Percentiles rank a stretch among this genome's conserved stretches.
Evolutionary conservation across 306 rosid species (phyloP).

Genomic region (Oemleria cerasiformis): DNA sequence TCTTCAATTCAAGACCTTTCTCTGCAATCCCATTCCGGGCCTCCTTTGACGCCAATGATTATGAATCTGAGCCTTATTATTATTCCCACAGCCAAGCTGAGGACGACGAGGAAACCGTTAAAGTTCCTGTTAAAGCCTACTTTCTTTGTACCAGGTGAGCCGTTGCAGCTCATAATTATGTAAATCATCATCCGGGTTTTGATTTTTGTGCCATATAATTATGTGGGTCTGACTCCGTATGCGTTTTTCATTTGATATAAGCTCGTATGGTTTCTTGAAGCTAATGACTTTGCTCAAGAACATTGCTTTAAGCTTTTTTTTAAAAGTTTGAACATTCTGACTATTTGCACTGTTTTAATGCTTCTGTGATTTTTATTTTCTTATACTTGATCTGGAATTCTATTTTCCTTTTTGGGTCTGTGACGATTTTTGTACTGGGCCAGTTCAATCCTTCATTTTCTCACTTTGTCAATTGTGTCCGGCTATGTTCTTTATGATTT

Average conservation of each 20-base stretch:
- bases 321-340: background rate
- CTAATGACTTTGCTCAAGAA: background rate
- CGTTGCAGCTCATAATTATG: background rate
- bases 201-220: background rate
- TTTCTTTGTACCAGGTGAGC: conserved; percentile 87
- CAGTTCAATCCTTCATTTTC: conserved; percentile 3
- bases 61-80: conserved; percentile 32
- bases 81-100: conserved; percentile 23
- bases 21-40: conserved; percentile 52
- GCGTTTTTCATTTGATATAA: background rate
- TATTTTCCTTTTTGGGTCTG: conserved; percentile 11
- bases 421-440: conserved; percentile 13
- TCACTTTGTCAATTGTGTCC: conserved; percentile 26
- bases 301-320: background rate
- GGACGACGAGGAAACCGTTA: conserved; percentile 38
- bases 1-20: conserved; percentile 37
- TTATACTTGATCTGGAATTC: background rate
- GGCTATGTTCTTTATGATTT: conserved; percentile 41
- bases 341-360: background rate
- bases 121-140: conserved; percentile 78
- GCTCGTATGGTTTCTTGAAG: background rate
- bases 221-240: conserved; percentile 16
- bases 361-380: background rate
- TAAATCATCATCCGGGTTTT: conserved; percentile 15
- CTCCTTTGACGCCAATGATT: conserved; percentile 28